Evolutionary conservation across 495 filamentous ascomycete species (phyloP).

Genomic region (Penicillium alfredii): DNA sequence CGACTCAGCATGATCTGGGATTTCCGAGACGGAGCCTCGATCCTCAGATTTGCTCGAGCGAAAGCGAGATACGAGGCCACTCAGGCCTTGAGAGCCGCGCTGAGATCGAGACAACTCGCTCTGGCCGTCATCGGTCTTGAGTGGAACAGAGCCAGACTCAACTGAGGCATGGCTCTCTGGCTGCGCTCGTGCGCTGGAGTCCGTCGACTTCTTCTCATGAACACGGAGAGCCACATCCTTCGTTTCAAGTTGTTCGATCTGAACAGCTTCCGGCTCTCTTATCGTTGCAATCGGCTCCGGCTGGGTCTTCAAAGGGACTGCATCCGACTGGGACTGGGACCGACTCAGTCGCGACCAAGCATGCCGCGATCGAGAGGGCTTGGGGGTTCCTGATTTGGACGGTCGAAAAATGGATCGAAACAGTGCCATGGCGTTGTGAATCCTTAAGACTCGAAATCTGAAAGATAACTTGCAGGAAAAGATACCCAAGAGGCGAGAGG

Average conservation of each 20-base stretch:
- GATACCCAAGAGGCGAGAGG: no score
- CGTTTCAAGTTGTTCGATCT: no score
- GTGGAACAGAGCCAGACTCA: background rate
- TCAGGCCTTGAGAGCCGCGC: slow-evolving; percentile 12
- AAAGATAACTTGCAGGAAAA: no score
- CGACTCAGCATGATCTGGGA: background rate
- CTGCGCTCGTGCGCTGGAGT: background rate
- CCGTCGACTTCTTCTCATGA: background rate
- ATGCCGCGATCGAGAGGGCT: slow-evolving; percentile 5
- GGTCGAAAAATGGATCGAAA: slow-evolving; percentile 13
- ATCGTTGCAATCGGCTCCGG: background rate
- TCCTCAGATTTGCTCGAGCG: slow-evolving; percentile 8
- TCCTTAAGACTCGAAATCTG: slow-evolving; percentile 2
- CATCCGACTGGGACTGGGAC: slow-evolving; percentile 3
- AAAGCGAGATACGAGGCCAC: slow-evolving; percentile 9
- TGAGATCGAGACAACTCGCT: background rate
- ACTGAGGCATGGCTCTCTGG: background rate
- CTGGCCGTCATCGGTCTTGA: background rate
- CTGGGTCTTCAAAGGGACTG: slow-evolving; percentile 1
- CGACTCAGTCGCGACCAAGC: slow-evolving; percentile 7
- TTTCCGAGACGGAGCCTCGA: background rate
- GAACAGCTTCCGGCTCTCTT: background rate
- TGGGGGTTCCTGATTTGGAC: slow-evolving; percentile 1
- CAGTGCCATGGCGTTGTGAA: slow-evolving; percentile 10
- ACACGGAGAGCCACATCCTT: background rate